Base-by-base conservation (phyloP, 2,329 filamentous ascomycete genomes). In the Periconia digitata region DNA sequence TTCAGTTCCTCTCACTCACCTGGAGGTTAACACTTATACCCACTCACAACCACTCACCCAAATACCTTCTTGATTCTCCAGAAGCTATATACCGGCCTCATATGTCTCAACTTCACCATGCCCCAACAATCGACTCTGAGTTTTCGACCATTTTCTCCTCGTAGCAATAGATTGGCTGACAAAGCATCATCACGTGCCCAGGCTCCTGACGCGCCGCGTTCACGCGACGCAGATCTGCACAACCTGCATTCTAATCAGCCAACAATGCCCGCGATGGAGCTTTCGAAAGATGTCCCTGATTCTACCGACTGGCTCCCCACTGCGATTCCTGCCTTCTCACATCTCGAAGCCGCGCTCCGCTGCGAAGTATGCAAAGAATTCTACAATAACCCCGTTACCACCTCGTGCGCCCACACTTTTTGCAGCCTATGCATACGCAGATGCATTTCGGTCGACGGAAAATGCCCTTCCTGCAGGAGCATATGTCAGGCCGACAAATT, bases 281-380 rank as follows among this genome's bases (percentile, higher is more conserved):
- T 58, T 18, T 60, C 61, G 6, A 69, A 72, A 53, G 71, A 76
- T 47, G 60, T 92, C 36, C 74, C 86, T 42, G 89, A 94, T 73
- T 86, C 89, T n/a, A 92, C 89, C 44, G 90, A 95, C 75, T 95
- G 90, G 90, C 78, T 91, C 6, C 64, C 76, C 10, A 95, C 90
- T 12, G 80, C 85, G 2, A 76, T 95, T 1, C 74, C 83, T 15
- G 76, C 76, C 13, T 81, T 95, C 46, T 78, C 84, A 40, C 76
- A 82, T 13, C 83, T 99, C 54, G 94, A 99, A 65, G 85, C 87
- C 51, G 85, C 91, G 3, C 79, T 99, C 17, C 89, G 94, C 60
- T 99, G 94, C 73, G 90, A 97, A 72, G 89, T 99, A 51, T 99
- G 94, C 82, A 97, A 97, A 70, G 95, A 99, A 71, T 95, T 97